These are phyloP conservation scores for Phytophthora crassamura DNA, from an alignment of 352 stramenopile genomes.

Conservation along the genomic window DNA sequence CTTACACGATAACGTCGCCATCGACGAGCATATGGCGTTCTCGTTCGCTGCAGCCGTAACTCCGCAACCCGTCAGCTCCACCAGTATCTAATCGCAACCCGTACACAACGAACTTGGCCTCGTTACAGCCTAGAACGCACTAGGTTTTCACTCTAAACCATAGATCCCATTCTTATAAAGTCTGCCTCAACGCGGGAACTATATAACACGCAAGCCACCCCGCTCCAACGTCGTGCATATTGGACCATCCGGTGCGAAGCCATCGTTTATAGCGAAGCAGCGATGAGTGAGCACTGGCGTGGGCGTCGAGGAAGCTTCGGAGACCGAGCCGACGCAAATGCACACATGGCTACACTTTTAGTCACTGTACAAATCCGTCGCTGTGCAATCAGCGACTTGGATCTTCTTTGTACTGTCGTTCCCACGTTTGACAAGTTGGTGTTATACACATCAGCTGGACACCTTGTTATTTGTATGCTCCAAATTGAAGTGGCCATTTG, in stretches of 20 bases:
- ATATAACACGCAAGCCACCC: no score
- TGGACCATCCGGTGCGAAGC: neutral
- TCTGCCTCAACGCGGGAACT: no score
- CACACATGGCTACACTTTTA: conserved; percentile 13
- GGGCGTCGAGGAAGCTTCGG: conserved; percentile 15
- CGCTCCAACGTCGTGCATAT: no score
- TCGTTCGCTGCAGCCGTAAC: conserved; percentile 13
- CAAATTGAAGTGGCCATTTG: neutral
- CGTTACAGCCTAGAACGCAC: conserved; percentile 13
- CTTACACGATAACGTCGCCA: conserved; percentile 20
- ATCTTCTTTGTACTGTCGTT: conserved; percentile 1
- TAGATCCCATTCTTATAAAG: conserved; percentile 10
- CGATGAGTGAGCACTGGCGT: neutral
- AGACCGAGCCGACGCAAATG: neutral
- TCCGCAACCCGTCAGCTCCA: conserved; percentile 8
- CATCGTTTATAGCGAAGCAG: neutral
- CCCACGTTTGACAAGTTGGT: conserved; percentile 6
- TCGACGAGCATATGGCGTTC: conserved; percentile 21
- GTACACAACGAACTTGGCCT: conserved; percentile 1
- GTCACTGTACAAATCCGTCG: conserved; percentile 18
- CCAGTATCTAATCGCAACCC: conserved; percentile 14
- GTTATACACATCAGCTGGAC: conserved; percentile 3
- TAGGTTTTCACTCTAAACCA: conserved; percentile 5
- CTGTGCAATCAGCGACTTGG: conserved; percentile 19
- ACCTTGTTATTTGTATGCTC: conserved; percentile 10